phyloP scores from a whole-genome alignment of 495 filamentous ascomycete genomes.

The Aspergillus campestris region DNA sequence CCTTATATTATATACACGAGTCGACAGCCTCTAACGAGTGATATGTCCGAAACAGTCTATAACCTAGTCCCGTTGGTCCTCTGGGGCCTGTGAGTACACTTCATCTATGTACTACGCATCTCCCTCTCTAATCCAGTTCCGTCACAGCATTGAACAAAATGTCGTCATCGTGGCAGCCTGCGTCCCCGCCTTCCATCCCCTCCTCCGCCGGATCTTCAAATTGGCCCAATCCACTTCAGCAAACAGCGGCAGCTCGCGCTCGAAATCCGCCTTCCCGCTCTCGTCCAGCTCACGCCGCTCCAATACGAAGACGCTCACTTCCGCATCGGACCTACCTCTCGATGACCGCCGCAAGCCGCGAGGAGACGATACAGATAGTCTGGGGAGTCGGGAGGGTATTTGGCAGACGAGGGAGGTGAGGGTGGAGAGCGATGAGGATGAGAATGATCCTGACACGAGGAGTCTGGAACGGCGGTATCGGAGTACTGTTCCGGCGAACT shows the following conservation, averaged over 20 bases:
- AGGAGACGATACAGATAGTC: neutral
- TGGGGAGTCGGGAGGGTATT: neutral
- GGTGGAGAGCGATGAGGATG: no score
- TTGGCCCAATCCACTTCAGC: slow-evolving; percentile 1
- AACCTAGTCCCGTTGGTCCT: slow-evolving; percentile 9
- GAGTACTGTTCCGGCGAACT: no score
- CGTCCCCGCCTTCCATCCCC: slow-evolving; percentile 25
- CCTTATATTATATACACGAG: no score
- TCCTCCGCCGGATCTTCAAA: slow-evolving; percentile 15
- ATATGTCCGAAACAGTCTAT: slow-evolving; percentile 10
- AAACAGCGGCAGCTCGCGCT: neutral
- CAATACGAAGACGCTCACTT: neutral
- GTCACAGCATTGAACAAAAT: slow-evolving; percentile 12
- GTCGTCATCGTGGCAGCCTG: slow-evolving; percentile 29
- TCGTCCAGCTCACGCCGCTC: neutral
- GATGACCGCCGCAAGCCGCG: neutral
- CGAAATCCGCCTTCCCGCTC: slow-evolving; percentile 1
- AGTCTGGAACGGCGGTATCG: no score
- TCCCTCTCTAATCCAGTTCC: no score
- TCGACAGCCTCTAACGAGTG: no score
- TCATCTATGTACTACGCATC: neutral
- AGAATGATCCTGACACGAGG: no score
- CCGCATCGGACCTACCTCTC: slow-evolving; percentile 5
- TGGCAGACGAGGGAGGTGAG: neutral
- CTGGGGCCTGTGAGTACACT: slow-evolving; percentile 11